Evolutionary conservation across 2,329 filamentous ascomycete species (phyloP), one percentile per base, ranked within the genome.

Genomic region (Lomentospora prolificans): DNA sequence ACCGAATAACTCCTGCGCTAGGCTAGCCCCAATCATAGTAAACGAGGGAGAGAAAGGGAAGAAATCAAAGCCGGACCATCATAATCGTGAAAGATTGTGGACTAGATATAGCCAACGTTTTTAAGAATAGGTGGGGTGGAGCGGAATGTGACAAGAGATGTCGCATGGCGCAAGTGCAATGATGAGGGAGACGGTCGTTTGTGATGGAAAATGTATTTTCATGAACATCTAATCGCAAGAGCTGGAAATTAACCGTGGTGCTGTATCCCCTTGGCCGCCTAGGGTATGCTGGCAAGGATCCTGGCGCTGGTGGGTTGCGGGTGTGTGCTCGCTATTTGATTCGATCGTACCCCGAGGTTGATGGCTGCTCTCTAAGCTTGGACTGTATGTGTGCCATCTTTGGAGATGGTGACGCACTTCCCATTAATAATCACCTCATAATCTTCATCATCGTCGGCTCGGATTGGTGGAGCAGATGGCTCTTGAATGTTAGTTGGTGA

Each of bases 1-100:
- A 17, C 50, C 50, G 50, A 52, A 19, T n/a, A 52, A 52, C 50
- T 52, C 50, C 50, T 30, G 50, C 31, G 50, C 50, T 52, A 30
- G 50, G 50, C 50, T 52, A 30, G 31, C 50, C 28, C 50, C 28
- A 28, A 17, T 48, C 5, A 10, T 30, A 50, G 22, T 31, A 31
- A 51, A 51, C 50, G 27, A 33, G 44, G 44, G 44, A 48, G 17
- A 12, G 24, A 19, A 48, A 48, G 14, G n/a, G 41, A 8, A 46
- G 19, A 46, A 46, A 46, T n/a, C 12, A 36, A 25, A 48, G 19
- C 17, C 19, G 22, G 24, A 4, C 44, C 17, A 9, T 48, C 17
- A 25, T 27, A 48, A 48, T 48, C 44, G 22, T 48, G 24, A 48
- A 48, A n/a, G n/a, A n/a, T n/a, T n/a, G n/a, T n/a, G n/a, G n/a